These are phyloP conservation scores for Clitoria ternatea DNA, from an alignment of 306 rosid species.

Conservation along the genomic window DNA sequence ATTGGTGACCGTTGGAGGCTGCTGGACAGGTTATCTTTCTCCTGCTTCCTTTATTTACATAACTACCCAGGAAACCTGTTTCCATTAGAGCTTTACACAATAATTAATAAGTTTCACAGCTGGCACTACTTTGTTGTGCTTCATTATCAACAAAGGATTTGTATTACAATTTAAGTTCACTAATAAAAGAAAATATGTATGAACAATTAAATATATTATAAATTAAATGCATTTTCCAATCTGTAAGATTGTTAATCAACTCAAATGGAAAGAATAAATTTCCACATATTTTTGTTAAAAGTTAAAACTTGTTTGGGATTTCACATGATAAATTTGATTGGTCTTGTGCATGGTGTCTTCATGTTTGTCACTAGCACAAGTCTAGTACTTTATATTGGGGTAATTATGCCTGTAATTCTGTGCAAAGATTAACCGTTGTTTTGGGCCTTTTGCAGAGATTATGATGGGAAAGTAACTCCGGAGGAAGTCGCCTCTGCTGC, in stretches of 20 bases:
- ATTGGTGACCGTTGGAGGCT: slow-evolving; percentile 84
- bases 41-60: not conserved
- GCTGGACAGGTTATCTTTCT: slow-evolving; percentile 62
- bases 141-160: not conserved
- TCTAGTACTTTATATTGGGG: not conserved
- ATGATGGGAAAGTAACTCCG: slow-evolving; percentile 92
- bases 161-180: not conserved
- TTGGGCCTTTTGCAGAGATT: slow-evolving; percentile 59
- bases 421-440: not conserved
- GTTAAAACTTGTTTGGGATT: slow-evolving; percentile 10
- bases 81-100: not conserved
- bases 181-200: not conserved
- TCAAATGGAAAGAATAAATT: slow-evolving; percentile 3
- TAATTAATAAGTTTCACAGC: not conserved
- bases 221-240: not conserved
- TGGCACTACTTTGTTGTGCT: not conserved
- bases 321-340: slow-evolving; percentile 1
- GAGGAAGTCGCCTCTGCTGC: slow-evolving; percentile 99
- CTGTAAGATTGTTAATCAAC: not conserved
- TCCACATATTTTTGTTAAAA: not conserved
- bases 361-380: not conserved
- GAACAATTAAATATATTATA: too few relatives aligned
- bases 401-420: slow-evolving; percentile 2
- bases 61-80: not conserved
- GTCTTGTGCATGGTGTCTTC: not conserved